Evolutionary conservation across 2,329 filamentous ascomycete genomes (phyloP).

Genomic region (Fusarium pseudocircinatum): DNA sequence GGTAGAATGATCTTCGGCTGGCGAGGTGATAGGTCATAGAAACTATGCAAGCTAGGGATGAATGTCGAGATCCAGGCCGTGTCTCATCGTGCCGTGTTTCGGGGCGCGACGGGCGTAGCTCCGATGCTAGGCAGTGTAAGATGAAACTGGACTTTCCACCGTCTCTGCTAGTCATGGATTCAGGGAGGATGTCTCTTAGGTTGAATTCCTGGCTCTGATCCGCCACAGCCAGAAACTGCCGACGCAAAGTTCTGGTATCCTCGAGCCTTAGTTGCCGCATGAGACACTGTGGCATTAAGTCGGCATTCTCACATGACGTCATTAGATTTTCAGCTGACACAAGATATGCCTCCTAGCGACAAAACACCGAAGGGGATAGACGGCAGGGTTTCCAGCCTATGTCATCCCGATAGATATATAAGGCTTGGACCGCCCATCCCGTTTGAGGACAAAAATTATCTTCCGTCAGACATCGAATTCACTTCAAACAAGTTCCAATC

Average conservation of each 20-base stretch:
- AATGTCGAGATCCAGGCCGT: neutral
- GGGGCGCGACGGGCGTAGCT: neutral
- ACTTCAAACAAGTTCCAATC: fast-evolving
- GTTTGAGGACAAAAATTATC: fast-evolving
- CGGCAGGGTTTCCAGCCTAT: fast-evolving
- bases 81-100: neutral
- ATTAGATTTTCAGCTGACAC: neutral
- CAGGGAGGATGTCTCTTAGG: neutral
- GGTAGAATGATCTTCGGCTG: too few relatives aligned
- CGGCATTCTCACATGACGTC: fast-evolving
- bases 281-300: fast-evolving
- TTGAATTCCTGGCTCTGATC: fast-evolving
- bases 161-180: neutral
- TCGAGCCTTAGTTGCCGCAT: fast-evolving
- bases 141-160: fast-evolving
- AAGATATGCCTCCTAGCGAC: neutral
- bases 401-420: fast-evolving
- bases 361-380: neutral
- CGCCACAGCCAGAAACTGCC: too few relatives aligned
- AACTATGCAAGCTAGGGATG: too few relatives aligned
- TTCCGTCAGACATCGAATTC: fast-evolving
- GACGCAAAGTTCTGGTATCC: fast-evolving
- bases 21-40: neutral
- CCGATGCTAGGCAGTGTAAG: fast-evolving
- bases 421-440: fast-evolving